These are phyloP conservation scores for Helicosporidium sp. DNA, from an alignment of 139 green algal genomes.

Conservation along the genomic window DNA sequence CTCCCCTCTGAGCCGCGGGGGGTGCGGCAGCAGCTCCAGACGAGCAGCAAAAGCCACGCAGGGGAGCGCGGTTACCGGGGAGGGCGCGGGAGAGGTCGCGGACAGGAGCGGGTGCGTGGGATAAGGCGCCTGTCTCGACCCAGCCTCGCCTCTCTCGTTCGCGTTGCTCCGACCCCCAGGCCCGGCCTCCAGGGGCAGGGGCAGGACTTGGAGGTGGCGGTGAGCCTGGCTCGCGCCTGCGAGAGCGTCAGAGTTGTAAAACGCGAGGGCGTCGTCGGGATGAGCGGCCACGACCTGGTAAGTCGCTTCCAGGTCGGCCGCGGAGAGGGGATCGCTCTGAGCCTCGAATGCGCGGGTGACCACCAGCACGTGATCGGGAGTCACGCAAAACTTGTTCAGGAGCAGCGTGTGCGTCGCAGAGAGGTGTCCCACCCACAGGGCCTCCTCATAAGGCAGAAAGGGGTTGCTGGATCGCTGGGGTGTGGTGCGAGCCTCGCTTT, in stretches of 20 bases:
- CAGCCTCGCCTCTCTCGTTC: too few species aligned
- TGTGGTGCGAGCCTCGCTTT: background rate
- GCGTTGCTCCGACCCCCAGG: too few species aligned
- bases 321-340: slow-evolving; percentile 42
- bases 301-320: slow-evolving; percentile 34
- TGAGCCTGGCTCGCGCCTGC: slow-evolving; percentile 62
- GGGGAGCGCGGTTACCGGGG: too few species aligned
- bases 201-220: slow-evolving; percentile 63
- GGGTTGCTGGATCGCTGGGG: slow-evolving; percentile 39
- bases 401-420: slow-evolving; percentile 20
- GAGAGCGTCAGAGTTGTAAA: slow-evolving; percentile 57
- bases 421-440: slow-evolving; percentile 47
- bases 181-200: slow-evolving; percentile 15
- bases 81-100: too few species aligned
- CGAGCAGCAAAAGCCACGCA: too few species aligned
- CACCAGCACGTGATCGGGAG: slow-evolving; percentile 35
- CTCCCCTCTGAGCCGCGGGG: too few species aligned
- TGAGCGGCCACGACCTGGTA: slow-evolving; percentile 28
- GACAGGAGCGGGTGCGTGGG: too few species aligned
- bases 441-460: slow-evolving; percentile 58
- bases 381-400: slow-evolving; percentile 28
- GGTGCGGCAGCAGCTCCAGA: too few species aligned
- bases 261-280: slow-evolving; percentile 45
- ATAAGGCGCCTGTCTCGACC: too few species aligned
- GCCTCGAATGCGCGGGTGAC: slow-evolving; percentile 48